Evolutionary conservation across 192 early-diverging fungal genomes (phyloP).

Genomic region (Chytriomyces confervae): DNA sequence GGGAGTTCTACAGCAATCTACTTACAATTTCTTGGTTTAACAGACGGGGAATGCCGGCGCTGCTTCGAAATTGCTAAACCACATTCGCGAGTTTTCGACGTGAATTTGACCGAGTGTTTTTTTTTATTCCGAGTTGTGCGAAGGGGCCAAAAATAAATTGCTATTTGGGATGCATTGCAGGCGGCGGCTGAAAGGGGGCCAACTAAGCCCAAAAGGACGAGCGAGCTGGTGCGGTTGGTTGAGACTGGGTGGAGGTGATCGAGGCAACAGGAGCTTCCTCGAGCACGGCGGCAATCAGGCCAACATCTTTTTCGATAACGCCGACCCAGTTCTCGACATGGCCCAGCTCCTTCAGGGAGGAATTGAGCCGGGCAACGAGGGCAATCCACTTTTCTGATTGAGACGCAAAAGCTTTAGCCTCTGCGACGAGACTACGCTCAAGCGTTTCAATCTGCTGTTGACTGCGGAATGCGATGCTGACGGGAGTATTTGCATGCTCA

Average conservation of each 20-base stretch:
- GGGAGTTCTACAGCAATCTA: neutral
- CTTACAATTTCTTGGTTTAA: neutral
- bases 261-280: neutral
- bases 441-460: constrained; percentile 71
- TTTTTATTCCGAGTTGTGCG: no score
- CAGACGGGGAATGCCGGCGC: neutral
- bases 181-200: no score
- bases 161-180: no score
- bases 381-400: constrained; percentile 82
- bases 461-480: constrained; percentile 63
- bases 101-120: no score
- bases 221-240: no score
- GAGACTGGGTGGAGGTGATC: neutral
- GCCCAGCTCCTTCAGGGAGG: constrained; percentile 85
- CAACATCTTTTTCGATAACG: constrained; percentile 83
- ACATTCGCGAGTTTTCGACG: neutral
- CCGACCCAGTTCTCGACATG: constrained; percentile 86
- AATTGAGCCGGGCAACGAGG: constrained; percentile 76
- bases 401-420: constrained; percentile 35
- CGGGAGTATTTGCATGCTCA: constrained; percentile 59
- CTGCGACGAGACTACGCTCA: constrained; percentile 6
- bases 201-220: no score
- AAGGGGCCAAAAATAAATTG: no score
- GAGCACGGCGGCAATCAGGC: neutral
- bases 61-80: neutral